Conservation (phyloP, 306 rosid genomes). For the Glycine latifolia region DNA sequence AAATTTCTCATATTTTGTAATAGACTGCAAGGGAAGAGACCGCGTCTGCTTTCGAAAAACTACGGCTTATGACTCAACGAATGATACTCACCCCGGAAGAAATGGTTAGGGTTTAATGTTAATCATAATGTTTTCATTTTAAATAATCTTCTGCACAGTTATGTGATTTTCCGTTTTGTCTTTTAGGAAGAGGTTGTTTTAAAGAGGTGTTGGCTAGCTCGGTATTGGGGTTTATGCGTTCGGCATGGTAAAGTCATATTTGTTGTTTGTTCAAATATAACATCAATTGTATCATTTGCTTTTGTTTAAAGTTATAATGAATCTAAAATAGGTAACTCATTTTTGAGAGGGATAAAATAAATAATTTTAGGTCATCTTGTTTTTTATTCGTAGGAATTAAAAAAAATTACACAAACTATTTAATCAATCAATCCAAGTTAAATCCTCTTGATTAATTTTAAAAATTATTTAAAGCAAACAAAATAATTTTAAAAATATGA, state of each 20-base stretch:
- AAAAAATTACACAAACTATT: too few relatives aligned
- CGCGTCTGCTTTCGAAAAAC: conserved; percentile 64
- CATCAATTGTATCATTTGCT: conserved; percentile 1
- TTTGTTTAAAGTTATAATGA: background rate
- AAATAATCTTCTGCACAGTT: conserved; percentile 28
- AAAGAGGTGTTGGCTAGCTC: conserved; percentile 99
- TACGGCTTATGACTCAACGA: conserved; percentile 71
- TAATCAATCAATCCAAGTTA: too few relatives aligned
- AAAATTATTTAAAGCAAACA: too few relatives aligned
- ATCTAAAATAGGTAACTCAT: background rate
- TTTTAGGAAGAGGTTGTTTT: conserved; percentile 89
- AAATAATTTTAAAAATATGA: too few relatives aligned
- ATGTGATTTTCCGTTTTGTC: conserved; percentile 49
- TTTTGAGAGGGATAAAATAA: too few relatives aligned
- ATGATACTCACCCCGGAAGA: conserved; percentile 85
- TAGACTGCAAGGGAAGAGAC: conserved; percentile 76
- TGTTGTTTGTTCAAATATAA: conserved; percentile 24
- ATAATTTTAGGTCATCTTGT: too few relatives aligned
- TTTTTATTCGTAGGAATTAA: too few relatives aligned
- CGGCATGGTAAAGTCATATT: conserved; percentile 62
- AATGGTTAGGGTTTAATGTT: conserved; percentile 64
- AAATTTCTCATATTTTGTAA: conserved; percentile 33
- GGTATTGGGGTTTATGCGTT: conserved; percentile 86
- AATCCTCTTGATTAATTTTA: too few relatives aligned
- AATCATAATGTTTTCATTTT: conserved; percentile 9